Evolutionary conservation across 1,284 basidiomycete genomes (phyloP).

Genomic region (Quambalaria eucalypti): DNA sequence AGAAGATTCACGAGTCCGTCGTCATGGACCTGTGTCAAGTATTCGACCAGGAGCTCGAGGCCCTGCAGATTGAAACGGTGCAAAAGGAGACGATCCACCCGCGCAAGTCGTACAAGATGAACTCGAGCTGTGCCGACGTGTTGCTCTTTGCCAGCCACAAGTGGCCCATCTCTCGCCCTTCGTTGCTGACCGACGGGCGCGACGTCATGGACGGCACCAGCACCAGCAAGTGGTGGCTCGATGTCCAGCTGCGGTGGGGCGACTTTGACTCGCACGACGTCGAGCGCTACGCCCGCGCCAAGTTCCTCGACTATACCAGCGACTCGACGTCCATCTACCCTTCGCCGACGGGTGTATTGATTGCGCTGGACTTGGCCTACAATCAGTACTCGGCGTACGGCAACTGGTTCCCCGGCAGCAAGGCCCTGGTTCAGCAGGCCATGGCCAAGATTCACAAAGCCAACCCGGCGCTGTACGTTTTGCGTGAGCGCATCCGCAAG

Average conservation of each 20-base stretch:
- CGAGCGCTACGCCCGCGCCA: conserved; percentile 82
- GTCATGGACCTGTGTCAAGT: conserved; percentile 95
- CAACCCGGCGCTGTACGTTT: conserved; percentile 92
- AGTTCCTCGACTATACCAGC: conserved; percentile 84
- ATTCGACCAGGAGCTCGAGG: conserved; percentile 96
- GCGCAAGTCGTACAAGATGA: conserved; percentile 99
- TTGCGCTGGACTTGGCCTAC: conserved; percentile 96
- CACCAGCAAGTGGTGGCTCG: conserved; percentile 98
- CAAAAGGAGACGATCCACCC: conserved; percentile 98
- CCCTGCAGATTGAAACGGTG: conserved; percentile 95
- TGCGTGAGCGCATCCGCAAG: conserved; percentile 97
- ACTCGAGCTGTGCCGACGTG: conserved; percentile 85
- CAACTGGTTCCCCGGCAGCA: conserved; percentile 98
- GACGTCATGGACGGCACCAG: conserved; percentile 95
- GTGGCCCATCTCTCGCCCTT: conserved; percentile 97
- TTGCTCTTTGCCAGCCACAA: conserved; percentile 79
- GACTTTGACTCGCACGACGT: conserved; percentile 86
- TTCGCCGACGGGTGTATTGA: conserved; percentile 94
- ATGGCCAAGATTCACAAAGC: conserved; percentile 99
- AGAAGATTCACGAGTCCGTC: conserved; percentile 64
- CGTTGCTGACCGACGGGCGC: conserved; percentile 88
- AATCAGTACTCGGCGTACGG: conserved; percentile 99
- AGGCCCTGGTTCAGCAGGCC: conserved; percentile 93
- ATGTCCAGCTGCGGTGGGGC: conserved; percentile 93
- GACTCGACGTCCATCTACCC: conserved; percentile 86